phyloP scores from a whole-genome alignment of 106 monocot species.

The Dendrobium nobile region DNA sequence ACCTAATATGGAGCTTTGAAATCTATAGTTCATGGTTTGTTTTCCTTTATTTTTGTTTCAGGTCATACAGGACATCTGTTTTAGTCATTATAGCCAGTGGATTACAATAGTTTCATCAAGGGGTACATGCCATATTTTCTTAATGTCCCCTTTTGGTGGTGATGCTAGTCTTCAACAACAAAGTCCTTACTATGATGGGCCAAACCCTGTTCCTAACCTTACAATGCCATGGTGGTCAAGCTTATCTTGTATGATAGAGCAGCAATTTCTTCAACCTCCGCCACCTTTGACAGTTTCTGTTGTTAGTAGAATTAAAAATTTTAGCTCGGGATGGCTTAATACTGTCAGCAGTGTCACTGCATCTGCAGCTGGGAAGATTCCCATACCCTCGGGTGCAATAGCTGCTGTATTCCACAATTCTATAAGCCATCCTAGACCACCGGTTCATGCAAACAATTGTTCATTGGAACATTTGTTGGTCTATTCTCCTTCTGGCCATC shows the following conservation, averaged over 20 bases:
- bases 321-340: slow-evolving; percentile 76
- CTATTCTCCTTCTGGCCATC: slow-evolving; percentile 88
- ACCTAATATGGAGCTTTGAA: background rate
- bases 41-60: slow-evolving; percentile 19
- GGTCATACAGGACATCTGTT: slow-evolving; percentile 92
- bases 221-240: slow-evolving; percentile 91
- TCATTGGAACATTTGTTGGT: slow-evolving; percentile 83
- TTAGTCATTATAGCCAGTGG: slow-evolving; percentile 93
- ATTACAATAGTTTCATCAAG: slow-evolving; percentile 79
- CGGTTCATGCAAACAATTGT: slow-evolving; percentile 25
- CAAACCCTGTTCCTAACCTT: slow-evolving; percentile 45
- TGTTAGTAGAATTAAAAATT: slow-evolving; percentile 84
- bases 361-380: slow-evolving; percentile 75
- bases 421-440: slow-evolving; percentile 8
- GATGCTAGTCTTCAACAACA: slow-evolving; percentile 63
- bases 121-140: slow-evolving; percentile 86
- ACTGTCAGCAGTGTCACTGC: slow-evolving; percentile 87
- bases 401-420: slow-evolving; percentile 83
- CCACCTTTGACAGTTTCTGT: slow-evolving; percentile 65
- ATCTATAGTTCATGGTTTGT: background rate
- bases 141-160: slow-evolving; percentile 91
- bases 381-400: slow-evolving; percentile 72
- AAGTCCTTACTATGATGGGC: slow-evolving; percentile 42
- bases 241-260: slow-evolving; percentile 37
- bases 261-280: slow-evolving; percentile 49